Percentiles rank a stretch among this genome's conserved stretches.
These are phyloP conservation scores for Rhypophila decipiens DNA, from an alignment of 495 filamentous ascomycete genomes.

Conservation along the genomic window DNA sequence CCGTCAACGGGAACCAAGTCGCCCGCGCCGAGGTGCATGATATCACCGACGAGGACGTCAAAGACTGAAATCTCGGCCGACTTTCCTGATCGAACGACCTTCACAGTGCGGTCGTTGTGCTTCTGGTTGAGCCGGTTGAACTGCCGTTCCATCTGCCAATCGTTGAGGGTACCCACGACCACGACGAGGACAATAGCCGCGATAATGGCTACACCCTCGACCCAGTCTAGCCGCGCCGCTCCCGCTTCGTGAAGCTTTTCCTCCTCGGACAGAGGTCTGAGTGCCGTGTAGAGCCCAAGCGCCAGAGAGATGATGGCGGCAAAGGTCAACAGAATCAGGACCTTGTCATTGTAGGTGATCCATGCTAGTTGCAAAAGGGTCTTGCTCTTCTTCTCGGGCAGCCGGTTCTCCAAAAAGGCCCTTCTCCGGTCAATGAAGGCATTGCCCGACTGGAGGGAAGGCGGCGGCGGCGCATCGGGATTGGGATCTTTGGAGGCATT, in stretches of 20 bases:
- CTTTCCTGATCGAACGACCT: constrained; percentile 71
- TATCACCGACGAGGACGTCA: constrained; percentile 67
- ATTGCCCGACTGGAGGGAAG: constrained; percentile 9
- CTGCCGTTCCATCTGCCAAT: constrained; percentile 77
- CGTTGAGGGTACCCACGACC: constrained; percentile 65
- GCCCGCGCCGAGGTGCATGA: constrained; percentile 66
- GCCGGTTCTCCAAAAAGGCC: constrained; percentile 60
- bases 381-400: constrained; percentile 70
- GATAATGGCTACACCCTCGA: constrained; percentile 74
- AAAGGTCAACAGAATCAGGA: constrained; percentile 66
- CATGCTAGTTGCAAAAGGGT: constrained; percentile 67
- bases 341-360: constrained; percentile 83
- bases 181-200: constrained; percentile 73
- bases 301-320: constrained; percentile 67
- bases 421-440: constrained; percentile 59
- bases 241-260: constrained; percentile 41
- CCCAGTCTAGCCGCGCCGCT: constrained; percentile 60
- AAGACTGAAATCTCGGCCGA: constrained; percentile 64
- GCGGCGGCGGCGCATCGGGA: constrained; percentile 1
- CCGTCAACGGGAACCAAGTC: constrained; percentile 74
- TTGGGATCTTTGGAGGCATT: constrained; percentile 12
- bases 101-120: constrained; percentile 75
- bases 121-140: constrained; percentile 73
- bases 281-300: constrained; percentile 68
- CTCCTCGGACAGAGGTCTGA: no score